Conservation (phyloP, 805 yeast species). For the Candida maltosa region DNA sequence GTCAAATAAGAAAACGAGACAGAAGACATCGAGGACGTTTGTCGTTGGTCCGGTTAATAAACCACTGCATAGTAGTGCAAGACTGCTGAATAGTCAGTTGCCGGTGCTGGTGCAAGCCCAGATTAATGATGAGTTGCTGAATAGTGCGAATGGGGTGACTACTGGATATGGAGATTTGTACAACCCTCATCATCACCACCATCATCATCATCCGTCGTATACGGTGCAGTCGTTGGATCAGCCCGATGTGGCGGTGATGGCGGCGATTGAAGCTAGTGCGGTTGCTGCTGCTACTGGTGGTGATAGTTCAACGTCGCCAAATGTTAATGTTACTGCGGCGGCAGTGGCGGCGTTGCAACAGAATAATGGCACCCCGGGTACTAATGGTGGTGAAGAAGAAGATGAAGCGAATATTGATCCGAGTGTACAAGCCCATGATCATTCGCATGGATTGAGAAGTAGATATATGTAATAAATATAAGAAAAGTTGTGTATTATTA, state of each 20-base stretch:
- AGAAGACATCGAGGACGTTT: conserved; percentile 36
- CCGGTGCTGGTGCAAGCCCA: too few relatives aligned
- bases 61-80: not conserved
- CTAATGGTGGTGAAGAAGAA: too few relatives aligned
- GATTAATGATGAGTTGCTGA: too few relatives aligned
- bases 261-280: conserved; percentile 6
- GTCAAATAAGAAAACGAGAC: conserved; percentile 36
- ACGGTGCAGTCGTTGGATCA: conserved; percentile 33
- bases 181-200: conserved; percentile 4
- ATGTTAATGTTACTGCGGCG: conserved; percentile 16
- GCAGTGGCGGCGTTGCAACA: conserved; percentile 29
- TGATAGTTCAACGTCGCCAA: not conserved
- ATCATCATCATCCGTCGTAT: conserved; percentile 12
- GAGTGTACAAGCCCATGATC: conserved; percentile 40
- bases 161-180: too few relatives aligned
- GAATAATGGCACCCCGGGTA: too few relatives aligned
- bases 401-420: conserved; percentile 46
- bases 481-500: too few relatives aligned
- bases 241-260: conserved; percentile 3
- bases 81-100: too few relatives aligned
- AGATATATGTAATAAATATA: too few relatives aligned
- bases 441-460: conserved; percentile 22
- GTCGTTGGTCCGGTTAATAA: conserved; percentile 41
- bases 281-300: conserved; percentile 37
- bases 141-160: too few relatives aligned